These are phyloP conservation scores for Fusarium nurragi DNA, from an alignment of 2,329 filamentous ascomycete genomes.

Conservation along the genomic window DNA sequence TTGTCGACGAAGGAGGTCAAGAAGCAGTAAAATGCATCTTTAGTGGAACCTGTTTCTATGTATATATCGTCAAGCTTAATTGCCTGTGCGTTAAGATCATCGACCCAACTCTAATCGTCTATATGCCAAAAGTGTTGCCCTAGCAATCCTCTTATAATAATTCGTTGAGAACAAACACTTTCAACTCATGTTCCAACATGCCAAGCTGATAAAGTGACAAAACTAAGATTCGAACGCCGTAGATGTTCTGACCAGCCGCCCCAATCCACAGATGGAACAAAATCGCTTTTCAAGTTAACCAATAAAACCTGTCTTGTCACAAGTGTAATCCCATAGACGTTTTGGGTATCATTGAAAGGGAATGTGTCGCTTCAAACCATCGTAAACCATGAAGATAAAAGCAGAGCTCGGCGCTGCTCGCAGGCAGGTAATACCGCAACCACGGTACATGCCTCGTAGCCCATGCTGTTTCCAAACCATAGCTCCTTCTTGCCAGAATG, in stretches of 20 bases:
- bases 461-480: conserved; percentile 86
- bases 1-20: conserved; percentile 49
- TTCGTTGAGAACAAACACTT: neutral
- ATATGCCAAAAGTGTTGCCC: conserved; percentile 3
- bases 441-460: conserved; percentile 85
- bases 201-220: neutral
- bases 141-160: neutral
- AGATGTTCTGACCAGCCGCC: conserved; percentile 26
- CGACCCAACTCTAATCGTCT: conserved; percentile 9
- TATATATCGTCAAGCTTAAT: neutral
- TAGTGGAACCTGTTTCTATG: neutral
- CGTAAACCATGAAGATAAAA: conserved; percentile 96
- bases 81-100: neutral
- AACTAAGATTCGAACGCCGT: conserved; percentile 32
- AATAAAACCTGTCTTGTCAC: neutral
- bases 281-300: conserved; percentile 9
- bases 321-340: neutral
- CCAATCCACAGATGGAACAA: conserved; percentile 2
- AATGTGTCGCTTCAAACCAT: conserved; percentile 79
- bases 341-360: conserved; percentile 51
- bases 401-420: conserved; percentile 95
- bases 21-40: conserved; percentile 39
- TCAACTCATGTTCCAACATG: conserved; percentile 13
- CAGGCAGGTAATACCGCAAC: conserved; percentile 91
- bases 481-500: conserved; percentile 77